Evolutionary conservation across 192 early-diverging fungal species (phyloP).

Genomic region (Diversispora eburnea): DNA sequence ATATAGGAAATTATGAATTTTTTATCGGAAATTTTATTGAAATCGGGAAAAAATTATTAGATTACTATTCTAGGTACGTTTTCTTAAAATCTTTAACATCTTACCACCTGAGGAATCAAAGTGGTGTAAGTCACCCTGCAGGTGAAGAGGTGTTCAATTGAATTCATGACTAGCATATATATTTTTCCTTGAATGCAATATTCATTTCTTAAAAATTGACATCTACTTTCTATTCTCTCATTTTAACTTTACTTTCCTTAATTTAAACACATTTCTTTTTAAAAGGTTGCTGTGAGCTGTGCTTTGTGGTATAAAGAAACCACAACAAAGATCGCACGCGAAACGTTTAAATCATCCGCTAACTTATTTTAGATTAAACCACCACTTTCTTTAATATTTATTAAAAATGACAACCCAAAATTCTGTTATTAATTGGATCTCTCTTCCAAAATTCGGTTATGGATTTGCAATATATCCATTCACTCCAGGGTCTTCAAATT

Average conservation of each 20-base stretch:
- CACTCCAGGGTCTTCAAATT: constrained; percentile 31
- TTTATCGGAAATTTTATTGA: too few species aligned
- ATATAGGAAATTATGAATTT: too few species aligned
- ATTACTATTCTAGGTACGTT: too few species aligned
- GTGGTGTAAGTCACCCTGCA: background rate
- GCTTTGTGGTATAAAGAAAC: background rate
- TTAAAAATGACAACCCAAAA: background rate
- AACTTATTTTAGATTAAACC: background rate
- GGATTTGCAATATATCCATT: constrained; percentile 45
- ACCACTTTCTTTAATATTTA: background rate
- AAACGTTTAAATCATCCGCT: background rate
- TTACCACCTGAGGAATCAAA: background rate
- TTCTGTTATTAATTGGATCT: constrained; percentile 30
- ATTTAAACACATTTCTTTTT: too few species aligned
- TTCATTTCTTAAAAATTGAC: background rate
- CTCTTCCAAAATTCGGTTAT: constrained; percentile 45
- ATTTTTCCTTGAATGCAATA: background rate
- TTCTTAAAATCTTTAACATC: too few species aligned
- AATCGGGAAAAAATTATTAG: too few species aligned
- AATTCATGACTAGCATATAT: background rate
- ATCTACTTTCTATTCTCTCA: too few species aligned
- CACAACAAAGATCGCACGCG: background rate
- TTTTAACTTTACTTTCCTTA: too few species aligned
- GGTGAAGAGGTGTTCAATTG: background rate
- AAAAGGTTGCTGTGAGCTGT: too few species aligned